A percentile compares a stretch with the other conserved stretches of the same genome.
Evolutionary conservation across 768 basidiomycete species (phyloP).

Genomic region (Tulasnella sp.): DNA sequence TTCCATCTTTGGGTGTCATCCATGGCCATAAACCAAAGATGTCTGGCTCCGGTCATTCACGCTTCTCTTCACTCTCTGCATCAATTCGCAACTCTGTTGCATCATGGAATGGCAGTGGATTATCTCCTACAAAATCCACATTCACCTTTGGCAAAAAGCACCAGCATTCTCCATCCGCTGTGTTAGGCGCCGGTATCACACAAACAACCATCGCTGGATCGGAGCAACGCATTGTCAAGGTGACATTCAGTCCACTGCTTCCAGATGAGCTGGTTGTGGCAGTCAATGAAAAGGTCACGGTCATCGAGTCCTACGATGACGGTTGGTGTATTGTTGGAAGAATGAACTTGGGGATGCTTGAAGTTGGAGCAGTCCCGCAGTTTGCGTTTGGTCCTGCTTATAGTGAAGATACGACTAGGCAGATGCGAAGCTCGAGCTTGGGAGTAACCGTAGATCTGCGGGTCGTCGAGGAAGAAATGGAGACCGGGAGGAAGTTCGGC

Average conservation of each 20-base stretch:
- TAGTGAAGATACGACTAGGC: conserved; percentile 11
- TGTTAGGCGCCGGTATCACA: background rate
- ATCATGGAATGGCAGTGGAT: background rate
- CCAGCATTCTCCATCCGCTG: background rate
- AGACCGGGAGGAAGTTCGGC: background rate
- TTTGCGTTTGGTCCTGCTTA: conserved; percentile 8
- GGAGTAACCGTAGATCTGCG: conserved; percentile 13
- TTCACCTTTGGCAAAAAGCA: conserved; percentile 7
- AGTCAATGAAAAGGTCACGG: conserved; percentile 2
- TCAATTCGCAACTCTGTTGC: conserved; percentile 3
- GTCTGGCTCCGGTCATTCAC: background rate
- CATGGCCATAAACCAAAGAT: conserved; percentile 2
- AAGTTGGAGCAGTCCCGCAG: conserved; percentile 10
- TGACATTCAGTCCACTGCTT: conserved; percentile 7
- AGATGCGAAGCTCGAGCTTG: conserved; percentile 11
- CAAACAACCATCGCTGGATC: conserved; percentile 10
- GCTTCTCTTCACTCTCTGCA: conserved; percentile 5
- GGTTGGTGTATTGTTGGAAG: conserved; percentile 13
- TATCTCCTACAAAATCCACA: background rate
- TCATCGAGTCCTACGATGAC: conserved; percentile 10
- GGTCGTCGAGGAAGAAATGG: background rate
- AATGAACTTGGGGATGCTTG: conserved; percentile 10
- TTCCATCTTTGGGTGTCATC: background rate
- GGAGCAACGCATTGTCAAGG: background rate
- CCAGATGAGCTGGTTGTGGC: conserved; percentile 11